Evolutionary conservation across 306 rosid species (phyloP), one percentile per base, ranked within the genome.

Genomic region (Quercus dentata): DNA sequence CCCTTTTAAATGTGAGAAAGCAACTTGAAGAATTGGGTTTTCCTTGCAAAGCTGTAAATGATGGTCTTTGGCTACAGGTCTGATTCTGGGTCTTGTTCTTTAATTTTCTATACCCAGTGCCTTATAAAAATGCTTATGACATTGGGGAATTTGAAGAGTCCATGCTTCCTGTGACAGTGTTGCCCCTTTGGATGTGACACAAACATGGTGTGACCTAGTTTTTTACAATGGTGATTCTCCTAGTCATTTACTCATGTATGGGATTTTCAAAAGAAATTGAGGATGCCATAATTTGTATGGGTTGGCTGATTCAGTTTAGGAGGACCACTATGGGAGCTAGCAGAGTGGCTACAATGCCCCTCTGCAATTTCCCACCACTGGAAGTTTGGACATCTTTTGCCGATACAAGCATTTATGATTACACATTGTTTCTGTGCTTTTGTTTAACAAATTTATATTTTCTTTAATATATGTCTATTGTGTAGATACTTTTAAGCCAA

Each of bases 31-130:
- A 91, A 83, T 79, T 89, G 75, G 96, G 92, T 35, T 95, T 95
- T 89, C 98, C 99, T 51, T 93, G 99, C 94, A 91, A 93, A 88
- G 99, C 99, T 85, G 92, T 95, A 78, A 95, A 95, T 82, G 97
- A 95, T 63, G 96, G 97, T 76, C 91, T 93, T 73, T 95, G 99
- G 99, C 91, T 95, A 77, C 99, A 93, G 99, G 99, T 95, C 73
- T 79, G 88, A 67, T 73, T 11, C 69, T 80, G 46, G 33, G 28
- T 69, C 20, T 58, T 58, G 51, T 59, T 54, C 44, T 83, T 68
- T 61, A 28, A 23, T 23, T 74, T 73, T 52, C 30, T 44, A 30
- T 35, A n/a, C 56, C n/a, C 59, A 17, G 74, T 70, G 19, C 67
- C 30, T 25, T 56, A 14, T n/a, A 31, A 35, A n/a, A 31, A 69